phyloP scores from a whole-genome alignment of 208 protist genomes.

The Leishmania lainsoni region DNA sequence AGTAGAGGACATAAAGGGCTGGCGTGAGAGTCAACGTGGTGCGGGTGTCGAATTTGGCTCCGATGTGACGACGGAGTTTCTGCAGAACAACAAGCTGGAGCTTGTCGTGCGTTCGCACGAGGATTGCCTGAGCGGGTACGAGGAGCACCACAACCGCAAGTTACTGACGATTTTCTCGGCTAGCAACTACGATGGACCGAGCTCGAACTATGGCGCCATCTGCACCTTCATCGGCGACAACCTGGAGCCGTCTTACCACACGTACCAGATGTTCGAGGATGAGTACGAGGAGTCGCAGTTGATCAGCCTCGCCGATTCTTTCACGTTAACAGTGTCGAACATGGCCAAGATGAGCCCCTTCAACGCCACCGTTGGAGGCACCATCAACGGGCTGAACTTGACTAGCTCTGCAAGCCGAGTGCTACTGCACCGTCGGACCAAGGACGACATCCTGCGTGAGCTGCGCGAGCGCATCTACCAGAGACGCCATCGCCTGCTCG shows the following conservation, averaged over 20 bases:
- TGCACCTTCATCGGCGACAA: constrained; percentile 80
- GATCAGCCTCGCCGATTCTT: constrained; percentile 57
- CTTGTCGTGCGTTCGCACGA: constrained; percentile 96
- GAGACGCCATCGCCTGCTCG: constrained; percentile 81
- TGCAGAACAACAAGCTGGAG: constrained; percentile 93
- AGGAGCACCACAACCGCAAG: constrained; percentile 92
- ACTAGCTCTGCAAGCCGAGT: constrained; percentile 22
- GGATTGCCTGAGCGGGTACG: constrained; percentile 93
- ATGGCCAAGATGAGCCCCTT: constrained; percentile 43
- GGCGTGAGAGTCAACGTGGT: constrained; percentile 91
- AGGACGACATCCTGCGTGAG: constrained; percentile 84
- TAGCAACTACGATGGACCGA: constrained; percentile 97
- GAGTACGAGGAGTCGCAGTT: constrained; percentile 66
- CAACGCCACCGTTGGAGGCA: constrained; percentile 9
- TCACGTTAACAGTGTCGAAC: constrained; percentile 40
- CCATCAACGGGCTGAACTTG: not conserved
- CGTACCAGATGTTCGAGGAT: constrained; percentile 80
- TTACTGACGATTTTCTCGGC: constrained; percentile 98
- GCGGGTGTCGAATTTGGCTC: constrained; percentile 96
- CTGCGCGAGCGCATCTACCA: constrained; percentile 85
- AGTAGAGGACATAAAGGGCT: constrained; percentile 73
- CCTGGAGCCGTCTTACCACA: constrained; percentile 72
- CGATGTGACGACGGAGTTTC: constrained; percentile 94
- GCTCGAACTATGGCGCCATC: constrained; percentile 81
- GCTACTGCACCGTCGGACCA: constrained; percentile 55